Evolutionary conservation across 805 yeast species (phyloP), one percentile per base, ranked within the genome.

Genomic region (Saitoella complicata): DNA sequence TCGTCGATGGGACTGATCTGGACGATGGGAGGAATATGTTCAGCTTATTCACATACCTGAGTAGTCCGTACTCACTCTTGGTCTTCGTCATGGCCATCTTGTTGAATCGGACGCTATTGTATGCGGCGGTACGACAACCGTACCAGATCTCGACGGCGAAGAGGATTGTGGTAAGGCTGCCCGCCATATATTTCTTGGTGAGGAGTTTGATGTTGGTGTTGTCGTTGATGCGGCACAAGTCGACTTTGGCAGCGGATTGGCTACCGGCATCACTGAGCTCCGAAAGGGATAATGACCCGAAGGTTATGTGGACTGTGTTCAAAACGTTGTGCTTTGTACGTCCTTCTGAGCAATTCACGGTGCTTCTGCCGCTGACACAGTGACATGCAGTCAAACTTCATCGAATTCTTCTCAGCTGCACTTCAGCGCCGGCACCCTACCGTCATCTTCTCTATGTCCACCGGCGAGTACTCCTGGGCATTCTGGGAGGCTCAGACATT

Each of bases 11-110:
- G 4, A 21, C 21, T 21, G 21, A 21, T 4, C 21, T 21, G 21
- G 21, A 21, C 21, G 21, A 21, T 4, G 21, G 21, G 21, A 21
- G 21, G 21, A 21, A 21, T 21, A 21, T 21, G 21, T 21, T 21
- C 39, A 47, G 45, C n/a, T 47, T 49, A 31, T 50, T 49, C 11
- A 41, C 51, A 12, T 56, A 55, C 43, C 47, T 57, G 42, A 48
- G 54, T 12, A 56, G 60, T 9, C 59, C 58, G 29, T 58, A 53
- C 48, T 61, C 62, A 7, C 37, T 58, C 34, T 47, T 55, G 30
- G 75, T 80, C 57, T 72, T 76, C 68, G 54, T 71, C 6, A 72
- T 76, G 50, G 81, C 79, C 1, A 60, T 77, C 4, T 52, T 75
- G 2, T 59, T 77, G 48, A 77, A 78, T 57, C 61, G 83, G 50